Evolutionary conservation across 2,329 filamentous ascomycete species (phyloP), one percentile per base, ranked within the genome.

Genomic region (Fusarium nodosum): DNA sequence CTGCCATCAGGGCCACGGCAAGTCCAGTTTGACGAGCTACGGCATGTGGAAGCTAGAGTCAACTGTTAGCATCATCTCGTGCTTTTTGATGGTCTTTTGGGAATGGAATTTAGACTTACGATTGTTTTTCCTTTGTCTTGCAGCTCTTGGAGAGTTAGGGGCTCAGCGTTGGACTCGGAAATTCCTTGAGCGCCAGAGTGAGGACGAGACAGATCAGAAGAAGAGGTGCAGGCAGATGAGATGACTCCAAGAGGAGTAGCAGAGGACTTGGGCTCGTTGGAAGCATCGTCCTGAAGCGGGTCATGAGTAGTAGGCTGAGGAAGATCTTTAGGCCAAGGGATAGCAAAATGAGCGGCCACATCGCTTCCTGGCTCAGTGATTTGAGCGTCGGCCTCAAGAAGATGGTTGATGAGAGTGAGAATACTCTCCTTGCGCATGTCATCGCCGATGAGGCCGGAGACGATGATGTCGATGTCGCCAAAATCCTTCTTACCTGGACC

Each of bases 391-490:
- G 90, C 88, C 5, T 79, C 79, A 0, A 93, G 77, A 1, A 68
- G 55, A 3, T 47, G 16, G 3, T 55, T 57, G 16, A 80, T 72
- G 6, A 64, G 60, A 3, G 77, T 77, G 11, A 89, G 73, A 2
- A 72, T 68, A 22, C 73, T 52, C 3, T 58, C 41, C 22, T 63
- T 64, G 64, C 34, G 42, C 9, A 30, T 12, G 45, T 20, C 39
- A 1, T 66, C 41, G 7, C 59, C 28, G 20, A 69, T 75, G 18
- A 80, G 78, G 33, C 76, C 75, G 0, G 82, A 80, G 2, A 93
- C 84, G 2, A 93, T 77, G 61, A 94, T 83, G 77, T 96, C 93
- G 38, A 97, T 80, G 69, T 96, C 93, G 22, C 93, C 93, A 73
- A 88, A 86, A 70, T 89, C 86, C 0, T 69, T 42, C 77, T 96